phyloP scores from a whole-genome alignment of 2,329 filamentous ascomycete genomes.

The Ustulina deusta region DNA sequence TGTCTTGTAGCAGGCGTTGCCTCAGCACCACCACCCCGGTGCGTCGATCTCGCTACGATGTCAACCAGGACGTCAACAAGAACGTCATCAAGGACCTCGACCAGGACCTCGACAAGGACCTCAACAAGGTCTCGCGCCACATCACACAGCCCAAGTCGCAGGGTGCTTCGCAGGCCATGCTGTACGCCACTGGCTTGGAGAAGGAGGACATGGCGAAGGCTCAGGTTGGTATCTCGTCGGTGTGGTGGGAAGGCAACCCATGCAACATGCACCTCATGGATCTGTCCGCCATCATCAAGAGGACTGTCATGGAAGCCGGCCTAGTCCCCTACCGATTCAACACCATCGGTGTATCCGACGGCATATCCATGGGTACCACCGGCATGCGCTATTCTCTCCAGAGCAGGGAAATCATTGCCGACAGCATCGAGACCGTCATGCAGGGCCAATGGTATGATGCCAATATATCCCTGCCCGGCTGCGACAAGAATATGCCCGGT shows the following conservation, averaged over 20 bases:
- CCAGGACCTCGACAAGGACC: conserved; percentile 66
- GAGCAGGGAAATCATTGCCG: conserved; percentile 95
- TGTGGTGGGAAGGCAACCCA: conserved; percentile 98
- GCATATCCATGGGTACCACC: conserved; percentile 96
- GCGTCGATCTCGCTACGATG: too few relatives aligned
- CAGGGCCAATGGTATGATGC: conserved; percentile 98
- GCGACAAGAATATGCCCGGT: conserved; percentile 99
- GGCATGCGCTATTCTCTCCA: conserved; percentile 97
- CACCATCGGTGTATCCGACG: conserved; percentile 97
- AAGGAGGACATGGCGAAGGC: conserved; percentile 94
- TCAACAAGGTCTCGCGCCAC: conserved; percentile 85
- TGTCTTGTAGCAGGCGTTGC: conserved; percentile 57
- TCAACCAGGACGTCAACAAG: too few relatives aligned
- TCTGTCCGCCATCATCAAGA: conserved; percentile 79
- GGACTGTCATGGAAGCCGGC: conserved; percentile 74
- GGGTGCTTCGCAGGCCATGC: conserved; percentile 98
- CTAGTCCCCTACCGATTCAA: conserved; percentile 98
- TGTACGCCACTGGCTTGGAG: conserved; percentile 91
- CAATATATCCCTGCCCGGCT: conserved; percentile 95
- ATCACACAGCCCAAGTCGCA: conserved; percentile 99
- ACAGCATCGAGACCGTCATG: conserved; percentile 99
- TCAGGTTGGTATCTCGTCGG: conserved; percentile 96
- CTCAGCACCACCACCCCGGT: conserved; percentile 67
- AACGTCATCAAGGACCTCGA: too few relatives aligned
- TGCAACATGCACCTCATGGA: conserved; percentile 99